Percentiles rank a stretch among this genome's conserved stretches.
Conservation (phyloP, 495 filamentous ascomycete species). For the Cryomyces antarcticus region DNA sequence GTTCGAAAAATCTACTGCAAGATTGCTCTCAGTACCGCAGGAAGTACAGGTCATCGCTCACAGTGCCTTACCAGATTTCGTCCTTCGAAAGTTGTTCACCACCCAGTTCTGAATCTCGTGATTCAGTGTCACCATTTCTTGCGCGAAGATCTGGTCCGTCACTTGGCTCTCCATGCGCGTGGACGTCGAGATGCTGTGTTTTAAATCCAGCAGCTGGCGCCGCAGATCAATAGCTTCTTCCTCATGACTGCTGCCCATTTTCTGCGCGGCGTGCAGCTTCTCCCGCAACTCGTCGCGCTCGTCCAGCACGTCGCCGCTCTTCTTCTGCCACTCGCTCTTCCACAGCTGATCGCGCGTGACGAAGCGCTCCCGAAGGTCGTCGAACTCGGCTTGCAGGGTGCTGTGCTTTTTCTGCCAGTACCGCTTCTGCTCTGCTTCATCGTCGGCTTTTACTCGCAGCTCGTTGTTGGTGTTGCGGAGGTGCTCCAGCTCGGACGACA, state of each 20-base stretch:
- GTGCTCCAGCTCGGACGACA: too few relatives aligned
- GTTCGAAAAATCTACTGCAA: constrained; percentile 8
- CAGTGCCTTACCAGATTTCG: too few relatives aligned
- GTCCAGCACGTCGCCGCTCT: not conserved
- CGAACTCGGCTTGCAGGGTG: not conserved
- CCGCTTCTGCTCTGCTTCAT: not conserved
- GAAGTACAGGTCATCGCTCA: too few relatives aligned
- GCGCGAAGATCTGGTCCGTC: constrained; percentile 14
- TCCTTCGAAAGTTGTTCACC: too few relatives aligned
- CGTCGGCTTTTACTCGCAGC: not conserved
- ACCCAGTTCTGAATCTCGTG: too few relatives aligned
- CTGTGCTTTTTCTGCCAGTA: constrained; percentile 1
- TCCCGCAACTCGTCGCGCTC: not conserved
- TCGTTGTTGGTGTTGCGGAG: too few relatives aligned
- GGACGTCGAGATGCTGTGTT: constrained; percentile 14
- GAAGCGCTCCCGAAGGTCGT: not conserved
- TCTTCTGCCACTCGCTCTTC: constrained; percentile 1
- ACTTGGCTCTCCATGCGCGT: constrained; percentile 14
- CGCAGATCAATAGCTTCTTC: constrained; percentile 7
- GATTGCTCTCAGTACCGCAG: too few relatives aligned
- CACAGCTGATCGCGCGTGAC: not conserved
- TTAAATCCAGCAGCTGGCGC: constrained; percentile 15
- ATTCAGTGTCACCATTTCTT: too few relatives aligned
- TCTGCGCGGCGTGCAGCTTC: constrained; percentile 6
- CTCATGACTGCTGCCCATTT: constrained; percentile 4